Evolutionary conservation across 2,329 filamentous ascomycete species (phyloP).

Genomic region (Albifimbria verrucaria): DNA sequence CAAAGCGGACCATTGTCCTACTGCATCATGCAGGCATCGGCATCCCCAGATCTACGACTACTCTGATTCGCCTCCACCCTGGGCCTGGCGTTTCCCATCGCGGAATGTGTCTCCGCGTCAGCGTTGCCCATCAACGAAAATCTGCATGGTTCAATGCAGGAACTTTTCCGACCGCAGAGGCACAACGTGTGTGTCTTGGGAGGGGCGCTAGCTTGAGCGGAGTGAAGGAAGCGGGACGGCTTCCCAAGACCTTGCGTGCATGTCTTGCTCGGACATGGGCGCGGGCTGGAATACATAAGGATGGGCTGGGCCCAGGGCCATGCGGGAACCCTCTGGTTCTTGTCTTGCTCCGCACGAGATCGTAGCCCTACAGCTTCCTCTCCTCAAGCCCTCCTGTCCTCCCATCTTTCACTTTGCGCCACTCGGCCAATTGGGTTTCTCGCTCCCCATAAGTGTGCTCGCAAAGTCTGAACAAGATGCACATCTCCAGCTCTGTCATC

Average conservation of each 20-base stretch:
- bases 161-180: too few relatives aligned
- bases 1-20: background rate
- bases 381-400: background rate
- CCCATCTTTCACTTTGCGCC: background rate
- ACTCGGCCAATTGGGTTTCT: background rate
- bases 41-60: background rate
- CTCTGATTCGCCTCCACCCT: background rate
- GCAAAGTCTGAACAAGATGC: conserved; percentile 22
- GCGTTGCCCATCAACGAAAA: background rate
- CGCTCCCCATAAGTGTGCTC: conserved; percentile 8
- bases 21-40: background rate
- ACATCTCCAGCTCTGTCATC: conserved; percentile 23
- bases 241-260: background rate
- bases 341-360: background rate
- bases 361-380: background rate
- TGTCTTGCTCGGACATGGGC: background rate
- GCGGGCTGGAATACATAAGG: background rate
- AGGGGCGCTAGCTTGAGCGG: background rate
- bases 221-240: background rate
- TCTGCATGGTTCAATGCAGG: background rate
- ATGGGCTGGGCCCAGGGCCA: background rate
- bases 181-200: too few relatives aligned
- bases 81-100: background rate
- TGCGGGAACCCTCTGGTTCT: background rate
- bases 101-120: background rate